Base-by-base conservation (phyloP, 1,284 basidiomycete species). In the Cystobasidiaceae sp. region DNA sequence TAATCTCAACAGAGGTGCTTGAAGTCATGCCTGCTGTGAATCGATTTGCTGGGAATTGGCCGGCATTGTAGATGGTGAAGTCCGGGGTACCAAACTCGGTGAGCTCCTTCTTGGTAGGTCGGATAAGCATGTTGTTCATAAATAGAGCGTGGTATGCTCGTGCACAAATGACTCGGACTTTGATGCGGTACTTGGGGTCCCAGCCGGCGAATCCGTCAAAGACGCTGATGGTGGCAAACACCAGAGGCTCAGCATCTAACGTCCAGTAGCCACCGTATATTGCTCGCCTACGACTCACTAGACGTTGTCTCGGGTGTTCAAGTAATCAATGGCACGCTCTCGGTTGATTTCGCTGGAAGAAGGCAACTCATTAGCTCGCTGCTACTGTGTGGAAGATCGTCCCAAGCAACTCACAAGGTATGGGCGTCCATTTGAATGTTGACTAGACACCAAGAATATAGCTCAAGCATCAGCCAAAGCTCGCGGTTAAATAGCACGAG, bases 11-110 rank as follows among this genome's bases (percentile, higher is more conserved):
- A 21, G 93, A 97, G 28, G 94, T 98, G 48, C 93, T 90, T 34
- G 93, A 97, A 69, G 92, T 96, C 94, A 98, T 98, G 79, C 94
- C 94, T 80, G 97, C 93, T 68, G 96, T 99, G 85, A 98, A 98
- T 63, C 96, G 90, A 80, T 99, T 99, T 74, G 96, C 96, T 45
- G 96, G 96, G 88, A 99, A 98, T 79, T 98, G 94, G 70, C 96
- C 96, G 61, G 96, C 96, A 79, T 98, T 98, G 86, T 98, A 98
- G 80, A 99, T 97, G 82, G 93, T 97, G 78, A 99, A 99, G 78
- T 99, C 96, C 61, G 96, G 96, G 78, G 97, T 92, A 76, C 94
- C 94, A 78, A 97, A 99, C 77, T 89, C 84, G 72, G 87, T 87
- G 45, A 99, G 85, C 79, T 99, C 93, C 74, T 96, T 89, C 68